Evolutionary conservation across 2,329 filamentous ascomycete genomes (phyloP), one percentile per base, ranked within the genome.

Genomic region (Pyricularia sp.): DNA sequence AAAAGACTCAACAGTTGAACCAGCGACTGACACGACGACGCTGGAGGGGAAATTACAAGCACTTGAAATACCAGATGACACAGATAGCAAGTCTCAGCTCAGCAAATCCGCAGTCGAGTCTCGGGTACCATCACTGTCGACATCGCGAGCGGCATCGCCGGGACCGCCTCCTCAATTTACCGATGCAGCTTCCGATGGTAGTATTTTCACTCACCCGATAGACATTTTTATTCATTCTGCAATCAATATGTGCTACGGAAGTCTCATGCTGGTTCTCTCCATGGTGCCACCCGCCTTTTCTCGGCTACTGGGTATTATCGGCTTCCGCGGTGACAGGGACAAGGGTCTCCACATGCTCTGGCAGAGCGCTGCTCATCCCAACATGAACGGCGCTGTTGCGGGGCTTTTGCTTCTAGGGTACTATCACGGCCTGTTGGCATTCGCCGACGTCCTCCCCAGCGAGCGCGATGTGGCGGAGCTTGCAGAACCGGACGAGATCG

Each of bases 171-270:
- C 24, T 33, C 44, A 33, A 7, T 30, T 67, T 68, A 57, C 67
- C 68, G 19, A 68, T 68, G 57, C 67, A 65, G 82, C 83, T 35
- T 78, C 82, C 7, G 85, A 88, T 66, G 83, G 85, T 0, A 81
- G 85, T 5, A 77, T 86, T 2, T 88, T 93, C 69, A 85, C 83
- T 49, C 86, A 93, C 66, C 86, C 90, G 0, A 84, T 93, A 22
- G 93, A 97, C 73, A 77, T 88, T 26, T 99, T 97, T 73, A 87
- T 97, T 49, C 91, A 96, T 73, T 93, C 91, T 0, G 93, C 92
- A 10, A 85, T 88, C 5, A 94, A 90, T 72, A 88, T 97, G 75
- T 96, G 92, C 75, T 97, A 93, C 71, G 94, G 94, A 3, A 83
- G 96, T 35, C 78, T 97, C 1, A 82, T 96, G 16, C 81, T 97